These are phyloP conservation scores for Boletus edulis DNA, from an alignment of 768 basidiomycete species.

Conservation along the genomic window DNA sequence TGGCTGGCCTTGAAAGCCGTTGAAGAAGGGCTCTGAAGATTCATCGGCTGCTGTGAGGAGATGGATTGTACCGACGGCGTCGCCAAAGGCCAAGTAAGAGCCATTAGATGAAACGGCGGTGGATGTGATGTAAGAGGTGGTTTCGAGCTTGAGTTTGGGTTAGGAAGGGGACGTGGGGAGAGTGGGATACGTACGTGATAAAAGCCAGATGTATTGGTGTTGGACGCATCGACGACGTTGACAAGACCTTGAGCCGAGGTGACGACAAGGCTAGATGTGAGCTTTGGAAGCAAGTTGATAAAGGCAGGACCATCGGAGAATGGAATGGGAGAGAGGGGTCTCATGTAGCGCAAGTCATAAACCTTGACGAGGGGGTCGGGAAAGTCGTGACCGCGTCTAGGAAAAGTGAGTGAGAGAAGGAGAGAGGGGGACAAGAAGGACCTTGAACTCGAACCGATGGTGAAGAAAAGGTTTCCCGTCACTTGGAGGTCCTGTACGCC, in stretches of 20 bases:
- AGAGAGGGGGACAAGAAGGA: constrained; percentile 25
- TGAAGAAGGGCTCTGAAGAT: constrained; percentile 62
- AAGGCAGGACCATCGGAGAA: constrained; percentile 88
- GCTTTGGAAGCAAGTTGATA: constrained; percentile 74
- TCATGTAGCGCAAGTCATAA: constrained; percentile 84
- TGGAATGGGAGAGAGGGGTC: constrained; percentile 78
- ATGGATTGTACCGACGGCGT: constrained; percentile 81
- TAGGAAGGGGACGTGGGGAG: background rate
- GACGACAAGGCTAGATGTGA: constrained; percentile 70
- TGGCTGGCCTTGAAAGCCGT: constrained; percentile 86
- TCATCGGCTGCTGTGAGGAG: constrained; percentile 73
- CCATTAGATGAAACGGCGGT: constrained; percentile 82
- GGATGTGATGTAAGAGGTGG: constrained; percentile 75
- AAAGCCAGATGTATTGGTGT: constrained; percentile 68
- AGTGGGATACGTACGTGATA: constrained; percentile 58
- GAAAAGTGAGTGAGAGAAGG: constrained; percentile 8
- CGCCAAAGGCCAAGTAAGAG: constrained; percentile 91
- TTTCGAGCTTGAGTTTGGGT: constrained; percentile 50
- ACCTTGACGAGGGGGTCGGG: constrained; percentile 93
- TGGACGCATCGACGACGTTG: constrained; percentile 79
- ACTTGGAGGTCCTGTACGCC: constrained; percentile 82
- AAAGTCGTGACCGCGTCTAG: constrained; percentile 81
- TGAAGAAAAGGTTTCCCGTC: constrained; percentile 77
- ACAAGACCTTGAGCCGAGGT: constrained; percentile 81
- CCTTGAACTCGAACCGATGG: constrained; percentile 87